Evolutionary conservation across 2,329 filamentous ascomycete species (phyloP).

Genomic region (Cladophialophora yegresii): DNA sequence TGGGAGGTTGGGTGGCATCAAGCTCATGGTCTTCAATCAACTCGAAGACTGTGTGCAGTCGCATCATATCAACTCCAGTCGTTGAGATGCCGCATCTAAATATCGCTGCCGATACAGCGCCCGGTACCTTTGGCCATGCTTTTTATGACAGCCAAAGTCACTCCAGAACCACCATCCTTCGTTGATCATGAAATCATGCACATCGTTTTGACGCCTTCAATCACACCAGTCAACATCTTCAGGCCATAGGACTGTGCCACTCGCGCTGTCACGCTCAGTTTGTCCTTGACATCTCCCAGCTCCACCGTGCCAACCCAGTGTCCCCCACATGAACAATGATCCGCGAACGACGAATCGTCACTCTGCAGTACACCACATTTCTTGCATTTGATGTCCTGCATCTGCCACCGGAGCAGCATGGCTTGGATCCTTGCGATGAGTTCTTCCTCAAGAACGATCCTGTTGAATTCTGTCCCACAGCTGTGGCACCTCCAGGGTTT

Average conservation of each 20-base stretch:
- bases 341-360: slow-evolving; percentile 79
- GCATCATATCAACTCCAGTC: neutral
- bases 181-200: slow-evolving; percentile 38
- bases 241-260: slow-evolving; percentile 80
- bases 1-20: too few relatives aligned
- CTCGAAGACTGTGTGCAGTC: too few relatives aligned
- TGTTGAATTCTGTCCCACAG: slow-evolving; percentile 74
- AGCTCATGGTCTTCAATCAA: too few relatives aligned
- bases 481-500: slow-evolving; percentile 73
- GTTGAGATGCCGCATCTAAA: neutral
- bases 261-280: slow-evolving; percentile 68
- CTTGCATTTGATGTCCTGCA: slow-evolving; percentile 85
- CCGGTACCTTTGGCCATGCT: neutral
- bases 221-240: slow-evolving; percentile 76
- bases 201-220: slow-evolving; percentile 61
- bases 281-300: slow-evolving; percentile 64
- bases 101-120: too few relatives aligned
- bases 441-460: slow-evolving; percentile 79
- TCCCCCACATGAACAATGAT: slow-evolving; percentile 92
- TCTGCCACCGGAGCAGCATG: slow-evolving; percentile 75
- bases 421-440: slow-evolving; percentile 76
- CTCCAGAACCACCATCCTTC: neutral
- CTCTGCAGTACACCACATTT: slow-evolving; percentile 64
- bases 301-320: slow-evolving; percentile 75
- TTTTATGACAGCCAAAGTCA: neutral